A percentile compares a stretch with the other conserved stretches of the same genome.
phyloP scores from a whole-genome alignment of 768 basidiomycete genomes.

The Xerocomus spinulosus region DNA sequence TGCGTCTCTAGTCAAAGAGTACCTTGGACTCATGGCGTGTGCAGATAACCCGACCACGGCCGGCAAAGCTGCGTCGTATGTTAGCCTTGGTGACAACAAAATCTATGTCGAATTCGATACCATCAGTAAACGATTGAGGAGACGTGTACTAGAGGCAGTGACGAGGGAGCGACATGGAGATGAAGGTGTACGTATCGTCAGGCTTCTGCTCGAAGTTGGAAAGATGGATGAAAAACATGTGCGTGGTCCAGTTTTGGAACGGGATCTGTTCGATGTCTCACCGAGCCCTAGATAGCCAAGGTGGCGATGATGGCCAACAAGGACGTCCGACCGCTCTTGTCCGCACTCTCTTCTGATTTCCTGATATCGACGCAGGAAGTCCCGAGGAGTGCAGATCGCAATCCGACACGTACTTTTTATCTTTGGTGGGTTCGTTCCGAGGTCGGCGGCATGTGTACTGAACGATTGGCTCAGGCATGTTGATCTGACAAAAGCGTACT shows the following conservation, averaged over 20 bases:
- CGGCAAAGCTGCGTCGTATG: slow-evolving; percentile 65
- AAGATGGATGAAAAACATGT: slow-evolving; percentile 97
- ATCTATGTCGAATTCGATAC: slow-evolving; percentile 78
- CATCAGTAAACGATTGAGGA: slow-evolving; percentile 60
- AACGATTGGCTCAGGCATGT: slow-evolving; percentile 61
- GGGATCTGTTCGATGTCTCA: background rate
- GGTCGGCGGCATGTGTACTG: background rate
- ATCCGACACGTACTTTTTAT: slow-evolving; percentile 84
- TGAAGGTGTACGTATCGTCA: slow-evolving; percentile 77
- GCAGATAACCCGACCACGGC: slow-evolving; percentile 78
- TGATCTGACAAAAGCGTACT: slow-evolving; percentile 78
- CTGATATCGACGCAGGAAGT: slow-evolving; percentile 91
- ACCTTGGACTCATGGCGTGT: slow-evolving; percentile 71
- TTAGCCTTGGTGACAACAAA: slow-evolving; percentile 66
- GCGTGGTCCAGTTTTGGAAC: slow-evolving; percentile 13
- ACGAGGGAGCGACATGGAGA: slow-evolving; percentile 80
- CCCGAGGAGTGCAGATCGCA: slow-evolving; percentile 84
- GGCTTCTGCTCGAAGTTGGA: slow-evolving; percentile 72
- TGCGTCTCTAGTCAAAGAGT: slow-evolving; percentile 67
- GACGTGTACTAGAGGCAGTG: slow-evolving; percentile 70
- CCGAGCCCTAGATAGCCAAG: slow-evolving; percentile 74
- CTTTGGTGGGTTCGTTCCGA: slow-evolving; percentile 59
- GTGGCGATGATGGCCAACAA: slow-evolving; percentile 89
- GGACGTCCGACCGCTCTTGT: slow-evolving; percentile 76
- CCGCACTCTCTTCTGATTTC: slow-evolving; percentile 73